Percentiles rank a stretch among this genome's conserved stretches.
Conservation (phyloP, 371 early-diverging fungal genomes). For the Dichotomocladium elegans region DNA sequence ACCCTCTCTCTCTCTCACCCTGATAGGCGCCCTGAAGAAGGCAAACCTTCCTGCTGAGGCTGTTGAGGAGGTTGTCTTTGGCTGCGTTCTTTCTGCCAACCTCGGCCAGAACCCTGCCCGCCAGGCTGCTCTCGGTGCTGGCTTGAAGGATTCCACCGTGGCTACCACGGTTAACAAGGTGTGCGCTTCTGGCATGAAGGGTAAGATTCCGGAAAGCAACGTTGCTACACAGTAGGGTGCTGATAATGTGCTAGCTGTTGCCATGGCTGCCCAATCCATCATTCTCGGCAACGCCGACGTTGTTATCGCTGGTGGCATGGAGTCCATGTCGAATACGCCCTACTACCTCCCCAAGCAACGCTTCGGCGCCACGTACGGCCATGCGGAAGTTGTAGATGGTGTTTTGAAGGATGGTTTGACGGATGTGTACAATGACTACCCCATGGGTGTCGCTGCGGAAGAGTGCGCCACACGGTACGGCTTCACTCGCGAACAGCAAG, state of each 20-base stretch:
- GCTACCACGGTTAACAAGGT: slow-evolving; percentile 97
- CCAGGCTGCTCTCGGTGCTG: slow-evolving; percentile 91
- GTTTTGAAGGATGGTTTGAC: slow-evolving; percentile 90
- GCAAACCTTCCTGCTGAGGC: slow-evolving; percentile 61
- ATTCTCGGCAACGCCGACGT: slow-evolving; percentile 79
- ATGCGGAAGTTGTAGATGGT: slow-evolving; percentile 82
- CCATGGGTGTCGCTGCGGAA: slow-evolving; percentile 96
- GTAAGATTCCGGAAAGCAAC: too few species aligned
- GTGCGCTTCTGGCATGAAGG: slow-evolving; percentile 96
- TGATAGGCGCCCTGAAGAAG: slow-evolving; percentile 69
- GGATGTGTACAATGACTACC: slow-evolving; percentile 82
- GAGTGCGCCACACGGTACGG: slow-evolving; percentile 81
- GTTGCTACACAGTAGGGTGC: background rate
- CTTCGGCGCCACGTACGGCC: slow-evolving; percentile 82
- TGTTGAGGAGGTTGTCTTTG: slow-evolving; percentile 85
- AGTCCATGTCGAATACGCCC: slow-evolving; percentile 96
- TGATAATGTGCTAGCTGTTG: slow-evolving; percentile 51
- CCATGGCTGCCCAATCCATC: slow-evolving; percentile 84
- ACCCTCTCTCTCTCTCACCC: background rate
- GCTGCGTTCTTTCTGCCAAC: slow-evolving; percentile 83
- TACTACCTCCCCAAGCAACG: slow-evolving; percentile 86
- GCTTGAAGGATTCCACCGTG: slow-evolving; percentile 66
- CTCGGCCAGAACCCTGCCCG: slow-evolving; percentile 96
- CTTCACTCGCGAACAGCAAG: slow-evolving; percentile 83
- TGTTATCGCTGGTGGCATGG: slow-evolving; percentile 92